phyloP scores from a whole-genome alignment of 768 basidiomycete genomes.

The Kondoa subrosea region DNA sequence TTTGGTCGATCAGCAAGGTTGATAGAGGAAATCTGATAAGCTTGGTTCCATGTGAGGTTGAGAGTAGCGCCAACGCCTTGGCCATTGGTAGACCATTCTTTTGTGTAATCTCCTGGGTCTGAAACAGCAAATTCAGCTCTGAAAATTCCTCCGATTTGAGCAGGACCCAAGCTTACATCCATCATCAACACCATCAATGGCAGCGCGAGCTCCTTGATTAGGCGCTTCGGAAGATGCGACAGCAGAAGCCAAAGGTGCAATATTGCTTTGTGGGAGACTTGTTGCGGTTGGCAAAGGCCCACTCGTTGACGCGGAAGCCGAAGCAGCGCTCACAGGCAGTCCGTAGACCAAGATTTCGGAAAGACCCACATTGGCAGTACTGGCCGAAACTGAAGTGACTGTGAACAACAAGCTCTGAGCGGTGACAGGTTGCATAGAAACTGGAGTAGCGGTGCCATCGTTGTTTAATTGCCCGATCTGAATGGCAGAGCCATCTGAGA shows the following conservation, averaged over 20 bases:
- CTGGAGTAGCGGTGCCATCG: constrained; percentile 9
- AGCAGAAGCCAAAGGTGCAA: neutral
- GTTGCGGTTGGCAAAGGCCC: neutral
- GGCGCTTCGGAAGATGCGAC: neutral
- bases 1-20: constrained; percentile 15
- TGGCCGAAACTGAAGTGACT: constrained; percentile 5
- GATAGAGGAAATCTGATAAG: constrained; percentile 11
- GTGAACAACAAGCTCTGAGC: constrained; percentile 9
- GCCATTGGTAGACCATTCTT: constrained; percentile 18
- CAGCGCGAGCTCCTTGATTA: neutral
- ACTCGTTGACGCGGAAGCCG: too few species aligned
- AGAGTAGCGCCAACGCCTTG: constrained; percentile 13
- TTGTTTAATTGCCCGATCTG: constrained; percentile 15
- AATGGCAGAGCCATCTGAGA: constrained; percentile 18
- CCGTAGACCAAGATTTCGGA: constrained; percentile 11
- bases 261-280: neutral
- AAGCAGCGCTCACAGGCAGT: too few species aligned
- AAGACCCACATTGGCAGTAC: constrained; percentile 14
- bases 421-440: constrained; percentile 17
- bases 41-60: constrained; percentile 9
- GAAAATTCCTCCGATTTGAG: too few species aligned
- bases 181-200: neutral
- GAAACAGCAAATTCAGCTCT: too few species aligned
- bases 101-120: constrained; percentile 6
- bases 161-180: neutral